Evolutionary conservation across 1,139 yeast species (phyloP).

Genomic region (Lodderomyces parapsilosis): DNA sequence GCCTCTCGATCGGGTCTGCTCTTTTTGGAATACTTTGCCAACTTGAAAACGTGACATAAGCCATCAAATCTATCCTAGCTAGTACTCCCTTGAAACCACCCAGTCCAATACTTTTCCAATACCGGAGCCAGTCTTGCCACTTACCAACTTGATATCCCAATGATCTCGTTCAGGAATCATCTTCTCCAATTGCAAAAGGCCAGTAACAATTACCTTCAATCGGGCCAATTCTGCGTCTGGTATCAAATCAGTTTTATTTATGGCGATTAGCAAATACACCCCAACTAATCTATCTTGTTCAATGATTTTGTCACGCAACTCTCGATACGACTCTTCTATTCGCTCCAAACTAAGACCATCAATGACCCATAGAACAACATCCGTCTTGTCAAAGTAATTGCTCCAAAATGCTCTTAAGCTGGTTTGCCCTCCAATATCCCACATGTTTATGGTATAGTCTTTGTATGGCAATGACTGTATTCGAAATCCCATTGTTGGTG

Average conservation of each 20-base stretch:
- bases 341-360: slow-evolving; percentile 67
- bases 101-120: slow-evolving; percentile 48
- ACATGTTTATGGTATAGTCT: slow-evolving; percentile 43
- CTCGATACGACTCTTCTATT: slow-evolving; percentile 61
- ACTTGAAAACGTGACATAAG: too few relatives aligned
- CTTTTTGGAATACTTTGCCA: too few relatives aligned
- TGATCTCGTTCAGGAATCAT: slow-evolving; percentile 24
- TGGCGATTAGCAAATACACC: slow-evolving; percentile 52
- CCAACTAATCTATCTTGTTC: slow-evolving; percentile 78
- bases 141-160: slow-evolving; percentile 44
- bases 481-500: slow-evolving; percentile 57
- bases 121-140: slow-evolving; percentile 60
- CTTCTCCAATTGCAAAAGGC: slow-evolving; percentile 24
- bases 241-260: slow-evolving; percentile 59
- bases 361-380: slow-evolving; percentile 88
- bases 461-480: slow-evolving; percentile 40
- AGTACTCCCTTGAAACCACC: slow-evolving; percentile 33
- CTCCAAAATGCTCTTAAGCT: slow-evolving; percentile 84
- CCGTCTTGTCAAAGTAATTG: slow-evolving; percentile 85
- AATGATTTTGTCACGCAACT: slow-evolving; percentile 57
- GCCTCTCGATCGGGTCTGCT: too few relatives aligned
- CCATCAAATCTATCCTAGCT: neutral
- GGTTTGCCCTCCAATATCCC: slow-evolving; percentile 92
- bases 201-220: slow-evolving; percentile 19
- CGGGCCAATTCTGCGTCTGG: slow-evolving; percentile 13